Percentiles rank a stretch among this genome's conserved stretches.
These are phyloP conservation scores for Pseudocercospora cruenta DNA, from an alignment of 2,329 filamentous ascomycete species.

Conservation along the genomic window DNA sequence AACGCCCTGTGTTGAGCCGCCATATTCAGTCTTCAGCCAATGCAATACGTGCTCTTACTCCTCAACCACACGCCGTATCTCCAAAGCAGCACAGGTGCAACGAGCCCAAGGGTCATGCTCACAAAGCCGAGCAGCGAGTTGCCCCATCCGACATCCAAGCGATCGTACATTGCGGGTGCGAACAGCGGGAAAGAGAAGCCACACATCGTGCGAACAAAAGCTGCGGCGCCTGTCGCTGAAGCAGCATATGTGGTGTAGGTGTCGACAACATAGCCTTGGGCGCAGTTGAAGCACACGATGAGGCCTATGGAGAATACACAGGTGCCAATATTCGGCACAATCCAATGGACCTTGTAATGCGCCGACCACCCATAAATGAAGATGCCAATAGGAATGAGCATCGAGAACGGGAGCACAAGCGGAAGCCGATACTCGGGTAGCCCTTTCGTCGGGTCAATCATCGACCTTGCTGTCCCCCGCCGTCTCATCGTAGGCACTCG, in stretches of 20 bases:
- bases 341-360: conserved; percentile 29
- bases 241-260: conserved; percentile 53
- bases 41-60: conserved; percentile 29
- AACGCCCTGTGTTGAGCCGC: no score
- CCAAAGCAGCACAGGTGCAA: conserved; percentile 30
- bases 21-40: conserved; percentile 6
- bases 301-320: conserved; percentile 29
- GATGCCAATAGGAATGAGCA: conserved; percentile 31
- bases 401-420: conserved; percentile 53
- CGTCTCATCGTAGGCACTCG: conserved; percentile 7
- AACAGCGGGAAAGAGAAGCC: conserved; percentile 58
- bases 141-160: conserved; percentile 45
- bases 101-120: conserved; percentile 21
- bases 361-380: conserved; percentile 34
- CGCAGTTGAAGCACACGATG: conserved; percentile 30
- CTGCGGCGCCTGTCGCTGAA: conserved; percentile 53
- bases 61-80: conserved; percentile 25
- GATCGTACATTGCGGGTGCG: conserved; percentile 47
- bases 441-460: conserved; percentile 37
- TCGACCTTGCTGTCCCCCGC: conserved; percentile 13
- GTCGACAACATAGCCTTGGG: conserved; percentile 49
- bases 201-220: conserved; percentile 50
- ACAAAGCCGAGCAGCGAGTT: conserved; percentile 37
- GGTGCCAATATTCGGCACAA: conserved; percentile 32
- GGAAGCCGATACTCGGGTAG: conserved; percentile 48